Conservation (phyloP, 2,329 filamentous ascomycete genomes). For the Pestalotiopsis fici region DNA sequence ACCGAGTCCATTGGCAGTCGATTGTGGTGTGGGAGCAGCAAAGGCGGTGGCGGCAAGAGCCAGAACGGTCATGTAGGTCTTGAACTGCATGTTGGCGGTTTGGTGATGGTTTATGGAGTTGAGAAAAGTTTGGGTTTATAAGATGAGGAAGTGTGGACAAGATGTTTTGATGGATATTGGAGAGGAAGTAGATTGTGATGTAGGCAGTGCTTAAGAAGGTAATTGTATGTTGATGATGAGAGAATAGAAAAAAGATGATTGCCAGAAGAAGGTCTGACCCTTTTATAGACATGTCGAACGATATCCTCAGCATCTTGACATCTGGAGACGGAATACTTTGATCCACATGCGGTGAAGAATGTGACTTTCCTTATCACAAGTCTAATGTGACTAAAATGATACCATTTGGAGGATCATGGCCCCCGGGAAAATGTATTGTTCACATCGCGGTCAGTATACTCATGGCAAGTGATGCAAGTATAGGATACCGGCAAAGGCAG, state of each 20-base stretch:
- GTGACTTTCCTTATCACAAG: neutral
- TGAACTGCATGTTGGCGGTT: slow-evolving; percentile 4
- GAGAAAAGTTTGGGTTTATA: neutral
- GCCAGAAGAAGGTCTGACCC: neutral
- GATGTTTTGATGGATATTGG: neutral
- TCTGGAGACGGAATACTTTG: neutral
- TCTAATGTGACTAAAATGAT: neutral
- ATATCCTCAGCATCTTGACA: no score
- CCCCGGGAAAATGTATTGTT: neutral
- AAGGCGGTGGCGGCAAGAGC: neutral
- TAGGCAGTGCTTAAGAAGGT: no score
- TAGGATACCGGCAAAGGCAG: neutral
- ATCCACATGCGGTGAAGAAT: neutral
- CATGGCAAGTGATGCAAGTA: neutral
- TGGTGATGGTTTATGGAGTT: neutral
- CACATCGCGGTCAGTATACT: neutral
- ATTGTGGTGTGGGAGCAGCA: neutral
- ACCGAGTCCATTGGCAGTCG: neutral
- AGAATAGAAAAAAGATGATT: neutral
- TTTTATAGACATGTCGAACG: neutral
- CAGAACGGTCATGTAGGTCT: slow-evolving; percentile 2
- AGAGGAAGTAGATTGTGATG: neutral
- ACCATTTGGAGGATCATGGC: neutral
- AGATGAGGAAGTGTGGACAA: neutral
- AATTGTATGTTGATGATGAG: neutral